Base-by-base conservation (phyloP, 139 green algal genomes). In the Volvox reticuliferus region DNA sequence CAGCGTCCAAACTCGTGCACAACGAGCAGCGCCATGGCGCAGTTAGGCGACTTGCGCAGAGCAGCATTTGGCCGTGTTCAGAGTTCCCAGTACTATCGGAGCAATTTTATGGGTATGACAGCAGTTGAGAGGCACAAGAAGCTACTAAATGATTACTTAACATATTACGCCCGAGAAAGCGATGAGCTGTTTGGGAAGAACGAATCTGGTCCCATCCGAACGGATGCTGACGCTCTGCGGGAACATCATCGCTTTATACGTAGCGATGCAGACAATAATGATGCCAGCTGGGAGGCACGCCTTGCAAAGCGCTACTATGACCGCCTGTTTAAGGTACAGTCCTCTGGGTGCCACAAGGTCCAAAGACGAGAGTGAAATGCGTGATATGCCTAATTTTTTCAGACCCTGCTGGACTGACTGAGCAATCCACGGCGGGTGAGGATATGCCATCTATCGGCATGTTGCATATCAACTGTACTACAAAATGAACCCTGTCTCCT, bases 271-370 rank as follows among this genome's bases (percentile, higher is more conserved):
- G 97, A 99, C 79, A 95, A 98, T 80, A 80, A 61, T 9, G 91
- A 91, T 21, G 87, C 75, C 69, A 87, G 78, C 82, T 98, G 96
- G 97, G 97, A 95, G 37, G 94, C 94, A 73, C 88, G 94, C 0
- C 91, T 99, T 35, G 97, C 97, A 0, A 93, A 90, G 50, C 86
- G 73, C 9, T 99, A 99, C 93, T 99, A 99, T 80, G 88, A 96
- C 71, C 95, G 97, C 73, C 94, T 99, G 20, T 99, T 97, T 93
- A 96, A 96, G 83, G 83, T 55, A 55, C 44, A 55, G n/a, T n/a
- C n/a, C n/a, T n/a, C n/a, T n/a, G n/a, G n/a, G n/a, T n/a, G n/a
- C n/a, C n/a, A n/a, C n/a, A n/a, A n/a, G n/a, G n/a, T n/a, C n/a
- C n/a, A n/a, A n/a, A n/a, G n/a, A n/a, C n/a, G n/a, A n/a, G n/a